Conservation (phyloP, 2,329 filamentous ascomycete genomes). For the Coleophoma cylindrospora region DNA sequence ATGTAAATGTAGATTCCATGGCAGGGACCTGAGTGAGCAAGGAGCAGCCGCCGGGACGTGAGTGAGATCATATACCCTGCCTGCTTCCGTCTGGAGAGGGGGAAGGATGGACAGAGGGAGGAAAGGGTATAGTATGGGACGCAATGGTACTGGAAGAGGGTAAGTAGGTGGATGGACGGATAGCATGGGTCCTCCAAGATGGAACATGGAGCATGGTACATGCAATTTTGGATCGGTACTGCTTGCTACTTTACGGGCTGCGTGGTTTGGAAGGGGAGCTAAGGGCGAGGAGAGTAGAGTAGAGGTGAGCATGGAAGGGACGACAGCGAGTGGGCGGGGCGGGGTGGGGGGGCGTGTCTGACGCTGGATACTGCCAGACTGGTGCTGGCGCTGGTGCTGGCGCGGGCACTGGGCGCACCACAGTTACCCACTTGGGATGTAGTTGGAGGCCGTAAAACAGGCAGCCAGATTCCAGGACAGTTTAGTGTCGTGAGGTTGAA, state of each 20-base stretch:
- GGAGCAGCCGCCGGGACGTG: slow-evolving; percentile 6
- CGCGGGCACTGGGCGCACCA: slow-evolving; percentile 6
- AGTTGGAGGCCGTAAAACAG: neutral
- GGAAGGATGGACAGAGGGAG: neutral
- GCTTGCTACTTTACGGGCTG: too few species aligned
- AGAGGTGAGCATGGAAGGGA: too few species aligned
- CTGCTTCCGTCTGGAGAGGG: slow-evolving; percentile 4
- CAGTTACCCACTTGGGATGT: slow-evolving; percentile 10
- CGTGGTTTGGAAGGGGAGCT: too few species aligned
- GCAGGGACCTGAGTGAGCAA: neutral
- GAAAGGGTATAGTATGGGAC: too few species aligned
- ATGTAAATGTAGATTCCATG: neutral
- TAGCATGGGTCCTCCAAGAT: neutral
- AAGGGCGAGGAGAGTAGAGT: too few species aligned
- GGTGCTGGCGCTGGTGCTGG: neutral
- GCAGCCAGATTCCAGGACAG: slow-evolving; percentile 2
- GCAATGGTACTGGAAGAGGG: too few species aligned
- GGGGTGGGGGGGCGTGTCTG: too few species aligned
- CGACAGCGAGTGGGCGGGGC: too few species aligned
- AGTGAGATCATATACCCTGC: slow-evolving; percentile 22
- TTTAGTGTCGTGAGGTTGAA: too few species aligned
- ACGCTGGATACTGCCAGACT: too few species aligned
- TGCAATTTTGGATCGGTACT: too few species aligned
- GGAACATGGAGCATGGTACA: neutral
- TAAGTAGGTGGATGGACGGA: too few species aligned